Percentiles rank a stretch among this genome's conserved stretches.
Evolutionary conservation across 345 rosid genomes (phyloP).

Genomic region (Camelina laxa): DNA sequence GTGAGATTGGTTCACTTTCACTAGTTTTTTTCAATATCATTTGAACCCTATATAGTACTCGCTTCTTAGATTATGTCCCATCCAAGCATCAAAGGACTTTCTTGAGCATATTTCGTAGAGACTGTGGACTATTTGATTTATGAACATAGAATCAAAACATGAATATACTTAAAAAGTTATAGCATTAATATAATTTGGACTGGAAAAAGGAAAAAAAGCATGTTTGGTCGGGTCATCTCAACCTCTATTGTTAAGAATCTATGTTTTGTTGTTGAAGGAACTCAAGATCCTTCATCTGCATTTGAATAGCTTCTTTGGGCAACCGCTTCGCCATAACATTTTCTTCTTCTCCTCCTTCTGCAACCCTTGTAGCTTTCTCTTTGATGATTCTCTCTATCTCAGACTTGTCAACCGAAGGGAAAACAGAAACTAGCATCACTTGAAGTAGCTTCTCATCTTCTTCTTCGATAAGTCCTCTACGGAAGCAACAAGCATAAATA

Average conservation of each 20-base stretch:
- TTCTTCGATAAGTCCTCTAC: slow-evolving; percentile 67
- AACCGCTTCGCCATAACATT: slow-evolving; percentile 53
- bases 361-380: slow-evolving; percentile 67
- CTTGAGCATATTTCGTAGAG: not conserved
- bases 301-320: slow-evolving; percentile 70
- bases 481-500: slow-evolving; percentile 79
- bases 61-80: not conserved
- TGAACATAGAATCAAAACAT: slow-evolving; percentile 1
- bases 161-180: not conserved
- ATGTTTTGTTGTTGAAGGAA: slow-evolving; percentile 77
- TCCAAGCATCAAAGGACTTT: slow-evolving; percentile 2
- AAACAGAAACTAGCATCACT: slow-evolving; percentile 70
- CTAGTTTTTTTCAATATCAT: not conserved
- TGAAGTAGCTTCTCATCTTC: slow-evolving; percentile 71
- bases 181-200: not conserved
- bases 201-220: not conserved
- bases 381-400: slow-evolving; percentile 66
- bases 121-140: not conserved
- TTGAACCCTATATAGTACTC: not conserved
- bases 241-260: slow-evolving; percentile 47
- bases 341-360: slow-evolving; percentile 55
- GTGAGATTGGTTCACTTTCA: not conserved
- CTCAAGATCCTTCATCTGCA: slow-evolving; percentile 95
- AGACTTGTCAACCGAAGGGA: slow-evolving; percentile 59
- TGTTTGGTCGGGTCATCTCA: slow-evolving; percentile 11